Base-by-base conservation (phyloP, 2,329 filamentous ascomycete species). In the Cercospora sp. region DNA sequence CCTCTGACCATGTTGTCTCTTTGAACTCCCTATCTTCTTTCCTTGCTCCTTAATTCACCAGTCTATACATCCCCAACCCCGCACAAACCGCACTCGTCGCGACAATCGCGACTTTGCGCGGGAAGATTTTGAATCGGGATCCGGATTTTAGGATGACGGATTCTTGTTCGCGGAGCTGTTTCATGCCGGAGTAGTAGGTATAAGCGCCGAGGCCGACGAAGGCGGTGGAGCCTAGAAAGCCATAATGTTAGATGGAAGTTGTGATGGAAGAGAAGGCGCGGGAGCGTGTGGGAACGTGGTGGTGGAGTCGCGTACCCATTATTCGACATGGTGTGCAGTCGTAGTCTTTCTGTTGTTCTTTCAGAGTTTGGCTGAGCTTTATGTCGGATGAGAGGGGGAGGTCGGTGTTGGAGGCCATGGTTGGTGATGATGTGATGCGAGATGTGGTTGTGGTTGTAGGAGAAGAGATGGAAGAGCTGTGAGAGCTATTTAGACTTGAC, bases 191-290 rank as follows among this genome's bases (percentile, higher is more conserved):
- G 40, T 80, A 72, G 73, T 83, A 84, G 5, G 79, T 81, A 75
- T 82, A 84, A 26, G 79, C 77, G 65, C 83, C 83, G 59, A 84
- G 80, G 34, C 81, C 81, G 45, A 81, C 75, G 73, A 85, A 85
- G 0, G 78, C 82, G 55, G 77, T 78, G 59, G 77, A 81, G 58
- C 82, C 82, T 84, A 67, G 5, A n/a, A 40, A 3, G 1, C 3
- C 2, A 3, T n/a, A 0, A 8, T n/a, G 21, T 51, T 13, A 51
- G 45, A 51, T 26, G 45, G 45, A 24, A 12, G 18, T n/a, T 40
- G 37, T 40, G 32, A 8, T 37, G 13, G 34, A 37, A 6, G 34
- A 37, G 34, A 37, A 5, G 40, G 21, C 21, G 21, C 21, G 8
- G n/a, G 13, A 40, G 59, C 21, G 16, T 28, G 45, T 43, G 28